Base-by-base conservation (phyloP, 179 eudicot species). In the Nepenthes alata region DNA sequence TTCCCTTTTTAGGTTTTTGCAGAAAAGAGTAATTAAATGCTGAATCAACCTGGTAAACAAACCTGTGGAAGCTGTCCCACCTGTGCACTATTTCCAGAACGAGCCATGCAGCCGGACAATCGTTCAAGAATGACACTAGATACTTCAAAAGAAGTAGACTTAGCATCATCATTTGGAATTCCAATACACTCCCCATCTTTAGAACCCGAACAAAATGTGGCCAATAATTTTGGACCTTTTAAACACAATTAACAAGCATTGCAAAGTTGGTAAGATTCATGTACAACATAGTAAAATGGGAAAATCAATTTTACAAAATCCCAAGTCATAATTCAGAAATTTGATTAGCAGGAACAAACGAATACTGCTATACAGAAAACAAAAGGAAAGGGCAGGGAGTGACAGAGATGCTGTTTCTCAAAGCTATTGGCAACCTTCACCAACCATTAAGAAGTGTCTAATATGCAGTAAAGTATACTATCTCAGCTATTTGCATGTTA, bases 141-240 rank as follows among this genome's bases (percentile, higher is more conserved):
- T 58, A 58, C 72, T 70, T 74, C 69, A 55, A 41, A 62, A 73
- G 69, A 4, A 49, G 75, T 65, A 70, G 53, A 64, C 57, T 38
- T 70, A 4, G 62, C 73, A 57, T 60, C 76, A 10, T 36, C 65
- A 47, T 53, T 75, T 48, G 71, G 48, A 57, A 60, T 61, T 68
- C 60, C 60, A 58, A 44, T 41, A 60, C 70, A 78, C 65, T 69
- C 76, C 34, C 64, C 80, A 67, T 71, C 83, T 62, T 70, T 76
- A 72, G 64, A 71, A 38, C 74, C 72, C 39, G 77, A 72, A 72
- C 80, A 80, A 72, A 88, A 81, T 64, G 73, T 63, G 45, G 78
- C 67, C 71, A 85, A 67, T 60, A 88, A 58, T 64, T 74, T 71
- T 62, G 97, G 96, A 88, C 96, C 97, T 90, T 74, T 54, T 25